A percentile compares a stretch with the other conserved stretches of the same genome.
Conservation (phyloP, 345 rosid genomes). For the Psidium friedrichsthalianum region DNA sequence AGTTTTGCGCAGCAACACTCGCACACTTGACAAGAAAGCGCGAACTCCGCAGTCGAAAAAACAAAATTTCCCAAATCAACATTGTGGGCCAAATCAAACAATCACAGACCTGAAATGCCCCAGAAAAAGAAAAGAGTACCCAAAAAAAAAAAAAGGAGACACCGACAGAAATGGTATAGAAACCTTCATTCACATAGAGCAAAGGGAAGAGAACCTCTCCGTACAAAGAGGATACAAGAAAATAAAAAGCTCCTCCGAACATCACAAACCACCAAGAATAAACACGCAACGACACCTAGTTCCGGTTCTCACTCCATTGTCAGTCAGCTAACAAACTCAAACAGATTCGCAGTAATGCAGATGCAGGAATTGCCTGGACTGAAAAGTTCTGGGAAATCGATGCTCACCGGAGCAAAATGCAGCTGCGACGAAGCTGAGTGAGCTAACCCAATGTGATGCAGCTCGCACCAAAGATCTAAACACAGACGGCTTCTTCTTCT, state of each 20-base stretch:
- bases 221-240: background rate
- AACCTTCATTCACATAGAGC: background rate
- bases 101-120: background rate
- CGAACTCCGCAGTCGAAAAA: background rate
- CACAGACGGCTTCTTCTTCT: background rate
- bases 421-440: background rate
- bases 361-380: background rate
- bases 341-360: background rate
- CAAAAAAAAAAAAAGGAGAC: background rate
- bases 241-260: background rate
- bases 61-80: background rate
- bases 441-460: background rate
- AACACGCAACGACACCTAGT: background rate
- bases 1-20: background rate
- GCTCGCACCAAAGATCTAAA: slow-evolving; percentile 17
- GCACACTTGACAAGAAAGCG: background rate
- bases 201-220: background rate
- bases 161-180: background rate
- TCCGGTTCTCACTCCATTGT: background rate
- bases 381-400: background rate
- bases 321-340: background rate
- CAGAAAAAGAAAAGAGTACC: too few relatives aligned
- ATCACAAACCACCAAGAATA: background rate
- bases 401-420: slow-evolving; percentile 37
- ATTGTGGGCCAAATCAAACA: background rate